These are phyloP conservation scores for Friedmanniomyces simplex DNA, from an alignment of 495 filamentous ascomycete species.

Conservation along the genomic window DNA sequence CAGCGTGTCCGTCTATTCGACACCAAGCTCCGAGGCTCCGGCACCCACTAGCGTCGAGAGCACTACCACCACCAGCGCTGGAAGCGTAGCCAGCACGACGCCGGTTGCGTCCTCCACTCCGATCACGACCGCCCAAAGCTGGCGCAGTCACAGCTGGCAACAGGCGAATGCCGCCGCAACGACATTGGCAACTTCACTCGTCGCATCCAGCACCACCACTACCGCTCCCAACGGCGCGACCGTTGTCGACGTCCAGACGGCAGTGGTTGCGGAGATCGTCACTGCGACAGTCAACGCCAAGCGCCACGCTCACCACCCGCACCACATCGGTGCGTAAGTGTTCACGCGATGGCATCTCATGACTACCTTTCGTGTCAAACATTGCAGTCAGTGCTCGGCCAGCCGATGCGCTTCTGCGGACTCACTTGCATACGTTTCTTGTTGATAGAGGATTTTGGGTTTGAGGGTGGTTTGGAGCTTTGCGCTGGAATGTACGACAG, in stretches of 20 bases:
- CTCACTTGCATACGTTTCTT: background rate
- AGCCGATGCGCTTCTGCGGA: too few species aligned
- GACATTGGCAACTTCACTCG: background rate
- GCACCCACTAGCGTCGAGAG: background rate
- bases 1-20: background rate
- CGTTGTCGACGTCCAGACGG: conserved; percentile 8
- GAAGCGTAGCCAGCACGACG: background rate
- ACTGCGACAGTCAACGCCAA: background rate
- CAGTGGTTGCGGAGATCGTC: conserved; percentile 9
- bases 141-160: background rate
- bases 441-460: background rate
- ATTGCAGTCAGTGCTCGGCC: too few species aligned
- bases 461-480: conserved; percentile 6
- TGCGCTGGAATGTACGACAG: background rate
- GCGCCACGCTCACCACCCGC: conserved; percentile 10
- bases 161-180: background rate
- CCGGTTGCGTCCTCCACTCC: background rate
- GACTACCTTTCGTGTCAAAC: background rate
- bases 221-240: background rate
- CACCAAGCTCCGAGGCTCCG: background rate
- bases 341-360: background rate
- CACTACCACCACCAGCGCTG: background rate
- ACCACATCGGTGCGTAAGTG: background rate
- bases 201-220: background rate
- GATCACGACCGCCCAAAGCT: background rate